phyloP scores from a whole-genome alignment of 176 grass and related monocot species.

The Juncus inflexus region DNA sequence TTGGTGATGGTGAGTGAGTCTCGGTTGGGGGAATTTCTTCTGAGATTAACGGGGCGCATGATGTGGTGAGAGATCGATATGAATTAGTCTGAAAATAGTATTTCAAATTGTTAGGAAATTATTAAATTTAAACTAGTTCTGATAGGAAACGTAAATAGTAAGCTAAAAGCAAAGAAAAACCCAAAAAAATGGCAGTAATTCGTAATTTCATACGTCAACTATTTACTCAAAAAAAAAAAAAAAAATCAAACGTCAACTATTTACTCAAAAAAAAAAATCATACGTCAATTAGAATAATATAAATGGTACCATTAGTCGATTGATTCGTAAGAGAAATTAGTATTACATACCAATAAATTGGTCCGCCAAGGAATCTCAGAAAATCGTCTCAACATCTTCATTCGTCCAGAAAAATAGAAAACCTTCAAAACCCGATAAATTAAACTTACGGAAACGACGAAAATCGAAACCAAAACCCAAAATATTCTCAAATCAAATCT shows the following conservation, averaged over 20 bases:
- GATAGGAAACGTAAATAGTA: not conserved
- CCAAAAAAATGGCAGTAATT: not conserved
- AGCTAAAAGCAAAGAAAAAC: not conserved
- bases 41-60: constrained; percentile 19
- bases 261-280: not conserved
- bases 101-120: not conserved
- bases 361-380: constrained; percentile 10
- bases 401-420: too few species aligned
- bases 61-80: constrained; percentile 8
- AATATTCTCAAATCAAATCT: too few species aligned
- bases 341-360: constrained; percentile 20
- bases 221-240: not conserved
- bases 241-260: not conserved
- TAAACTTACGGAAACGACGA: not conserved
- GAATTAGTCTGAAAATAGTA: constrained; percentile 1
- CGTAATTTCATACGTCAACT: not conserved
- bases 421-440: too few species aligned
- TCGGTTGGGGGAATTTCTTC: constrained; percentile 17
- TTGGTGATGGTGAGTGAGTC: not conserved
- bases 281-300: not conserved
- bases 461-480: constrained; percentile 1
- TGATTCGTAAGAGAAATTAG: not conserved
- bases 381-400: constrained; percentile 12
- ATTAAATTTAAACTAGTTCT: not conserved
- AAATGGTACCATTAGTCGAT: not conserved